Percentiles rank a stretch among this genome's conserved stretches.
Evolutionary conservation across 1,284 basidiomycete genomes (phyloP).

Genomic region (Tranzscheliella williamsii): DNA sequence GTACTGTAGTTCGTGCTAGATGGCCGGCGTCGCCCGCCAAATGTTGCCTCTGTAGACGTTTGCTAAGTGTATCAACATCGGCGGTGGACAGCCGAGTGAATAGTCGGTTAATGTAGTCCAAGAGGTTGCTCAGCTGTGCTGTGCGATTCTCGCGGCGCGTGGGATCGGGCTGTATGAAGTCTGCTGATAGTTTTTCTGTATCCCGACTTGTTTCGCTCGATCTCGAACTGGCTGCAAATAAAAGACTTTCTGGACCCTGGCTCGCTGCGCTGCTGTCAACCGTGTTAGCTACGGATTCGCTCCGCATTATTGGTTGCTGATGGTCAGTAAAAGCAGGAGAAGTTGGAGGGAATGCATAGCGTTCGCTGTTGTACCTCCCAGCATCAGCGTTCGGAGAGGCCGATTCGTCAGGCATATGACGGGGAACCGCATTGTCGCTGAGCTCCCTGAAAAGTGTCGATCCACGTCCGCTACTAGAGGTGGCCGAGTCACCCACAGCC

Average conservation of each 20-base stretch:
- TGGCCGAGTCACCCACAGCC: too few relatives aligned
- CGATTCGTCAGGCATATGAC: background rate
- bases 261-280: constrained; percentile 29
- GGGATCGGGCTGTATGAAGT: constrained; percentile 22
- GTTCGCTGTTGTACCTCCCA: background rate
- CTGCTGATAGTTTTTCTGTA: constrained; percentile 13
- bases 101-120: constrained; percentile 74
- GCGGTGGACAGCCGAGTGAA: constrained; percentile 75
- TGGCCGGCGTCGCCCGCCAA: constrained; percentile 83
- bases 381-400: background rate
- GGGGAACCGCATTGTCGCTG: background rate
- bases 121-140: constrained; percentile 66
- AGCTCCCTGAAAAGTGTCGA: background rate
- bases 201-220: constrained; percentile 38
- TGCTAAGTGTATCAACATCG: constrained; percentile 83
- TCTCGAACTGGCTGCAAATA: constrained; percentile 26
- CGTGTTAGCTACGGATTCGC: constrained; percentile 20
- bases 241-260: constrained; percentile 20
- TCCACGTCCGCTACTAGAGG: background rate
- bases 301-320: constrained; percentile 2
- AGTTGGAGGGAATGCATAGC: background rate
- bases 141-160: constrained; percentile 48
- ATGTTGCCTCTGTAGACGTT: constrained; percentile 86
- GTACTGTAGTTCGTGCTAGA: constrained; percentile 80
- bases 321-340: background rate